Evolutionary conservation across 257 asterid genomes (phyloP).

Genomic region (Schizonepeta tenuifolia): DNA sequence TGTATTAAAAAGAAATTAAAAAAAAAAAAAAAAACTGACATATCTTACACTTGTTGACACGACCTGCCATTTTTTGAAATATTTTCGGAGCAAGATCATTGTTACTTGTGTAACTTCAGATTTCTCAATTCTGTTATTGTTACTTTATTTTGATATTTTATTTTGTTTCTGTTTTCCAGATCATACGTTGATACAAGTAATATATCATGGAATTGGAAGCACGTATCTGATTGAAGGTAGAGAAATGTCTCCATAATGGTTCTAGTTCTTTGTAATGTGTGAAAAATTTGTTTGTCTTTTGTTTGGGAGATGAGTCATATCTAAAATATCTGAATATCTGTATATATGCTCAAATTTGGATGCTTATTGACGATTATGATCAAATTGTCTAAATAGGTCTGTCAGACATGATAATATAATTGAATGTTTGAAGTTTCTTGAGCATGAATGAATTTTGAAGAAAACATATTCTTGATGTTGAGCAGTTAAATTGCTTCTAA

Average conservation of each 20-base stretch:
- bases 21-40: neutral
- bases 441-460: neutral
- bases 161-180: constrained; percentile 38
- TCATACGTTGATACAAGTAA: constrained; percentile 54
- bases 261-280: constrained; percentile 18
- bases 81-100: neutral
- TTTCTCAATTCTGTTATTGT: neutral
- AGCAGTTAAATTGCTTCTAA: neutral
- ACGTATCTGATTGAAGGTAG: constrained; percentile 48
- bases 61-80: neutral
- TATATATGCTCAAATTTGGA: neutral
- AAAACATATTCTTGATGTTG: constrained; percentile 6
- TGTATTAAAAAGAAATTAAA: neutral
- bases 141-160: constrained; percentile 19
- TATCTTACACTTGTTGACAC: constrained; percentile 9
- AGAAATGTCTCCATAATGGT: constrained; percentile 12
- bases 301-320: neutral
- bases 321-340: neutral
- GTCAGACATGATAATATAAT: neutral
- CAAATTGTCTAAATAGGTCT: constrained; percentile 1
- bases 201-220: constrained; percentile 53
- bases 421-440: neutral
- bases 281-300: neutral
- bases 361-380: neutral
- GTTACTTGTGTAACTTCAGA: neutral